These are phyloP conservation scores for Chernovozyma sophiae-reginae DNA, from an alignment of 1,139 yeast genomes.

Conservation along the genomic window DNA sequence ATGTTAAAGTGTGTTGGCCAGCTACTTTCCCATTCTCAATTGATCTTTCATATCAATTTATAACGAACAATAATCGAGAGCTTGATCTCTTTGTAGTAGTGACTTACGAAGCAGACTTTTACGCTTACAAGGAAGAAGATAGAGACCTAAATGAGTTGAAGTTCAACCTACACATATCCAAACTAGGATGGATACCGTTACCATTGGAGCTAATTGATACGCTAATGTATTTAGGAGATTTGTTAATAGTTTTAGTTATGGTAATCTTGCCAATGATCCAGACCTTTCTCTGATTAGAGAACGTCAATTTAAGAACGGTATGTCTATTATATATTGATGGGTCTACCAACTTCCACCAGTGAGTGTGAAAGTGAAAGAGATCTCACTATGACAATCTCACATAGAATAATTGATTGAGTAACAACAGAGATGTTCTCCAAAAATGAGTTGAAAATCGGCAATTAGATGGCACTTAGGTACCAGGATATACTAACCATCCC, in stretches of 20 bases:
- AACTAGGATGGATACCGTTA: slow-evolving; percentile 35
- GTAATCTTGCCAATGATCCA: slow-evolving; percentile 1
- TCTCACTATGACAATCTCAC: no score
- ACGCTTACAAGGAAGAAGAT: slow-evolving; percentile 17
- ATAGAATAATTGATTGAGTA: no score
- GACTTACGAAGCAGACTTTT: slow-evolving; percentile 22
- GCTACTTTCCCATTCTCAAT: slow-evolving; percentile 36
- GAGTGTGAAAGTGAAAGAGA: no score
- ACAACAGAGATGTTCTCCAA: no score
- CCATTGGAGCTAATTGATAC: slow-evolving; percentile 38
- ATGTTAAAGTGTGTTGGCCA: slow-evolving; percentile 44
- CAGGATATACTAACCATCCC: no score
- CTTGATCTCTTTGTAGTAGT: slow-evolving; percentile 31
- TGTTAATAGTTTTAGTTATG: slow-evolving; percentile 6
- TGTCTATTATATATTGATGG: no score
- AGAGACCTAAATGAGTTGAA: slow-evolving; percentile 14
- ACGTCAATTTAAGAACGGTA: no score
- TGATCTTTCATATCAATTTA: slow-evolving; percentile 19
- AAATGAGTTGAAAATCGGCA: no score
- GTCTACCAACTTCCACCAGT: no score
- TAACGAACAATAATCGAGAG: slow-evolving; percentile 9
- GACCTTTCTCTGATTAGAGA: not conserved
- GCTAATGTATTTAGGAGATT: slow-evolving; percentile 29
- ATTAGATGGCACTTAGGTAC: no score
- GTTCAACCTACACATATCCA: slow-evolving; percentile 29